These are phyloP conservation scores for Myxozyma mucilagina DNA, from an alignment of 805 yeast genomes.

Conservation along the genomic window DNA sequence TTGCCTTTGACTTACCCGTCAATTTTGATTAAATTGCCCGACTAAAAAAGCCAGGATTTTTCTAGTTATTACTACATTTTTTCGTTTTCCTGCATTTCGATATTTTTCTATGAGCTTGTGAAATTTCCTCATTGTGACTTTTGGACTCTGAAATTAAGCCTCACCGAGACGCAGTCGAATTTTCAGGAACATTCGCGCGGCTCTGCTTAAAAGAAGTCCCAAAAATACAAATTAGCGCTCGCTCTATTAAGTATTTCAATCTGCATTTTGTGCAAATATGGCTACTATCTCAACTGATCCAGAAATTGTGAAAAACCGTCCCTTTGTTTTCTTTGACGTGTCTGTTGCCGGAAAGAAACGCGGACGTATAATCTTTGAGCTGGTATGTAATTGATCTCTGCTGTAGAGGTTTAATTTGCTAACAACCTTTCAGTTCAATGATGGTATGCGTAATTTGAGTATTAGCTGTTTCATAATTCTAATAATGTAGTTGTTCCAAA, in stretches of 20 bases:
- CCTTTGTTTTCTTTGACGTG: slow-evolving; percentile 76
- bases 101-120: no score
- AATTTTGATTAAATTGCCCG: no score
- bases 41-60: no score
- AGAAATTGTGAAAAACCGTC: slow-evolving; percentile 31
- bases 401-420: neutral
- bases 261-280: neutral
- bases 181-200: slow-evolving; percentile 10
- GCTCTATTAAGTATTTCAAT: neutral
- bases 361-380: slow-evolving; percentile 79
- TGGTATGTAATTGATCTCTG: slow-evolving; percentile 41
- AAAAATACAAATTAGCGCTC: neutral
- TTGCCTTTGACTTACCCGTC: no score
- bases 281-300: slow-evolving; percentile 7
- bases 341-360: slow-evolving; percentile 65
- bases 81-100: no score
- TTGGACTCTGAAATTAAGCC: neutral
- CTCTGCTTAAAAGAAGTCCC: neutral
- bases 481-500: slow-evolving; percentile 86
- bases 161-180: slow-evolving; percentile 1
- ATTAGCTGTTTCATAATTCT: slow-evolving; percentile 56
- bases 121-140: no score
- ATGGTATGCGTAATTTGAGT: slow-evolving; percentile 2
- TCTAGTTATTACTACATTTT: no score
- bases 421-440: slow-evolving; percentile 6